Evolutionary conservation across 345 rosid species (phyloP), one percentile per base, ranked within the genome.

Genomic region (Populus euphratica): DNA sequence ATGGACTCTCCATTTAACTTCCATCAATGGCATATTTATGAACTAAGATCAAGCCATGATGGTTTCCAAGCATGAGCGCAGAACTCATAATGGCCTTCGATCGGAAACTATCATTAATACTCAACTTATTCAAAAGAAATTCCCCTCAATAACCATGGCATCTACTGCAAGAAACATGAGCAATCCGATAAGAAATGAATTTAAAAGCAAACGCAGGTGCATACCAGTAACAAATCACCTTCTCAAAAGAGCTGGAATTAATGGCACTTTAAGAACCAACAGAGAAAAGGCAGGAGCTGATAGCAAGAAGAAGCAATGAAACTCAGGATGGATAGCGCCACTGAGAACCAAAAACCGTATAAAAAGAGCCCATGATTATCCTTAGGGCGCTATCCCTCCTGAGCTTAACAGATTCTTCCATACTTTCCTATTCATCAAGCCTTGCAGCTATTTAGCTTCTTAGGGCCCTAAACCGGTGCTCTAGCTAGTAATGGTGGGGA

Each of bases 301-400:
- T 65, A 86, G 91, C 77, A 86, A 80, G 87, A 86, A 83, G 87
- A 88, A 86, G 66, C 93, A 59, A 72, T 87, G 86, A 88, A 90
- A 88, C 93, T 90, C 93, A 90, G 93, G 90, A 90, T 90, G 92
- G 94, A 90, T 81, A 89, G 94, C 92, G 92, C 92, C 50, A 67
- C 50, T 54, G 23, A 59, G 2, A 13, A 72, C 36, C 14, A 38
- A 54, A 67, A 77, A 74, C 76, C 36, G 3, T 27, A 38, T 14
- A 68, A 21, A 2, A 31, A 62, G 43, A 63, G 29, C 12, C n/a
- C 47, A 13, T 41, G 43, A 5, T 10, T 44, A 13, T 59, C 62
- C 68, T 54, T 35, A 81, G 83, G 92, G 93, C 90, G 93, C 93
- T 90, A 90, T 90, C 93, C 93, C 93, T 90, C 93, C 93, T 90